phyloP scores from a whole-genome alignment of 768 basidiomycete genomes.

The Baorangia bicolor region DNA sequence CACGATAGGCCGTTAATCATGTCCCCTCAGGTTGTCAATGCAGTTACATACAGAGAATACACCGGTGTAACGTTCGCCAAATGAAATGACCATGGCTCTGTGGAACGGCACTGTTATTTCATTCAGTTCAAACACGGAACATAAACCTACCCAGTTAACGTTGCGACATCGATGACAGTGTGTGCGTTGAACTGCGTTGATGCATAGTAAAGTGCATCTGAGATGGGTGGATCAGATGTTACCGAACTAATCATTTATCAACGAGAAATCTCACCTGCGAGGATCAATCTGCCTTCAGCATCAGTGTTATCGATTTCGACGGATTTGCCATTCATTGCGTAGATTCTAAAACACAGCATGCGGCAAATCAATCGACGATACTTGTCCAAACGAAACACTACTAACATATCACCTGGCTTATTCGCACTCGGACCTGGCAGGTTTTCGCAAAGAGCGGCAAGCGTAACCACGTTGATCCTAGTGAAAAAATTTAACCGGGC shows the following conservation, averaged over 20 bases:
- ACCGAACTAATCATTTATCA: not conserved
- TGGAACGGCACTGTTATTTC: not conserved
- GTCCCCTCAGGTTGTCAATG: not conserved
- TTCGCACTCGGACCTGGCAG: conserved; percentile 66
- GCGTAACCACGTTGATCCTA: conserved; percentile 73
- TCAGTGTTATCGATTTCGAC: conserved; percentile 89
- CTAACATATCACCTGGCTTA: conserved; percentile 85
- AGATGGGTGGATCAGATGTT: not conserved
- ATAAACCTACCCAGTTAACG: conserved; percentile 66
- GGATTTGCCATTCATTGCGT: conserved; percentile 87
- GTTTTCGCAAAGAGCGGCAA: conserved; percentile 81
- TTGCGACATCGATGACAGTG: conserved; percentile 85
- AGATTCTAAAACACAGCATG: conserved; percentile 45
- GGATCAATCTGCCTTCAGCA: conserved; percentile 75
- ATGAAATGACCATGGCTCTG: conserved; percentile 69
- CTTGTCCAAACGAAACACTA: not conserved
- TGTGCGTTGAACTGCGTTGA: conserved; percentile 76
- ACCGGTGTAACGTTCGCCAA: conserved; percentile 76
- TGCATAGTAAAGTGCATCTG: conserved; percentile 83
- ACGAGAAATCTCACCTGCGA: conserved; percentile 51
- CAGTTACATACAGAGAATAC: conserved; percentile 63
- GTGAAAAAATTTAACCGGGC: not conserved
- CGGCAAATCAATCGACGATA: not conserved
- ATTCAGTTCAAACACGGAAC: not conserved
- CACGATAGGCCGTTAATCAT: not conserved